Percentiles rank a stretch among this genome's conserved stretches.
phyloP scores from a whole-genome alignment of 1,139 yeast species.

The Hansenula sp. region DNA sequence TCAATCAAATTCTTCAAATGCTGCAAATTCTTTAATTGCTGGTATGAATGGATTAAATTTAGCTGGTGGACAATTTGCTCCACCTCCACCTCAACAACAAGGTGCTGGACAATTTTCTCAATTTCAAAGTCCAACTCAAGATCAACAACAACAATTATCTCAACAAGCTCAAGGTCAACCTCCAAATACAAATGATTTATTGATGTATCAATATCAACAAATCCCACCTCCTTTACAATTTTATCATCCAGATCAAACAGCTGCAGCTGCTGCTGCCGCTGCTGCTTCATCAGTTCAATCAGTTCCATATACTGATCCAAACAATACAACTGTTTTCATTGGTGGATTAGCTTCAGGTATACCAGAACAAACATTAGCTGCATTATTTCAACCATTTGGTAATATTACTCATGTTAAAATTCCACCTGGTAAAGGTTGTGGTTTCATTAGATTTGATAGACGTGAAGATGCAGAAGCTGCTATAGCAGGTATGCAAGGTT shows the following conservation, averaged over 20 bases:
- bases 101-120: neutral
- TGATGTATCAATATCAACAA: conserved; percentile 19
- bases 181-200: conserved; percentile 8
- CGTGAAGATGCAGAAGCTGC: conserved; percentile 72
- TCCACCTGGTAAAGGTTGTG: conserved; percentile 69
- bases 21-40: conserved; percentile 7
- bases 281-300: conserved; percentile 9
- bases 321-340: conserved; percentile 69
- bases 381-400: conserved; percentile 64
- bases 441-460: conserved; percentile 60
- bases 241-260: conserved; percentile 11
- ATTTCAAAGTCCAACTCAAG: conserved; percentile 5
- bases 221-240: conserved; percentile 15
- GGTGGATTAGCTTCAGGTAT: conserved; percentile 63
- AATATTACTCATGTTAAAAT: conserved; percentile 60
- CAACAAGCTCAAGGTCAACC: neutral
- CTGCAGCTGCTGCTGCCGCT: neutral
- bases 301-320: conserved; percentile 46
- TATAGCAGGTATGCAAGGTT: conserved; percentile 70
- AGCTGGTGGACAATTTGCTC: neutral
- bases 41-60: neutral
- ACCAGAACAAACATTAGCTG: conserved; percentile 53
- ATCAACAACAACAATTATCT: conserved; percentile 2
- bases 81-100: conserved; percentile 4
- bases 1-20: conserved; percentile 4